phyloP scores from a whole-genome alignment of 495 filamentous ascomycete species.

The Aspergillus bertholletiae region DNA sequence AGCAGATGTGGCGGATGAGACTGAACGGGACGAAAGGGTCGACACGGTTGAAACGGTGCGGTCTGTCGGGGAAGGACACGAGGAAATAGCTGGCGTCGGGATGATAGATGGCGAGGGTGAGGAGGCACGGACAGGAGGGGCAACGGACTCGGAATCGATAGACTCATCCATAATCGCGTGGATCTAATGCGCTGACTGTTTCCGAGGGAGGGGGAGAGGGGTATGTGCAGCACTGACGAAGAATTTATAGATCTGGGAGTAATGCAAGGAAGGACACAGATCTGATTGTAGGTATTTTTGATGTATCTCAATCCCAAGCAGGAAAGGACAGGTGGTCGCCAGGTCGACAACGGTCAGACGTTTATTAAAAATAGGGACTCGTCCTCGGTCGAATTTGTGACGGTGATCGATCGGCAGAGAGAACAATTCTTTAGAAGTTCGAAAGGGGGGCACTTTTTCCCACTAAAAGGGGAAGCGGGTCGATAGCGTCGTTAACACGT shows the following conservation, averaged over 20 bases:
- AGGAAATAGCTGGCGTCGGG: conserved; percentile 63
- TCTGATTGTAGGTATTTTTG: neutral
- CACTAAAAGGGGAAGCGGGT: conserved; percentile 31
- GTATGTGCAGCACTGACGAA: neutral
- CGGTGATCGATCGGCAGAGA: conserved; percentile 17
- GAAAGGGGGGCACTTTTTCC: conserved; percentile 20
- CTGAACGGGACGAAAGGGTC: conserved; percentile 66
- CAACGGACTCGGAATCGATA: conserved; percentile 21
- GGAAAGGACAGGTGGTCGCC: conserved; percentile 22
- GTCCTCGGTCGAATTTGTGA: conserved; percentile 14
- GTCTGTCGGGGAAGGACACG: conserved; percentile 60
- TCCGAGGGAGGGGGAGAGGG: neutral
- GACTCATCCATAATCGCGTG: conserved; percentile 32
- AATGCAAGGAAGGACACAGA: neutral
- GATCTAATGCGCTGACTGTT: conserved; percentile 11
- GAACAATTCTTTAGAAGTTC: conserved; percentile 15
- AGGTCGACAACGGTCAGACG: conserved; percentile 9
- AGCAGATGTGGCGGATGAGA: conserved; percentile 57
- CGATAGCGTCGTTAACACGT: conserved; percentile 8
- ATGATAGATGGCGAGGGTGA: conserved; percentile 58
- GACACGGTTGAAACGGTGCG: conserved; percentile 77
- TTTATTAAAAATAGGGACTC: conserved; percentile 14
- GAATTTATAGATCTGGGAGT: neutral
- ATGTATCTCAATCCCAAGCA: neutral
- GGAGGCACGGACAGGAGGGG: conserved; percentile 34